phyloP scores from a whole-genome alignment of 441 rosid species.

The Pelargonium fulgidum region DNA sequence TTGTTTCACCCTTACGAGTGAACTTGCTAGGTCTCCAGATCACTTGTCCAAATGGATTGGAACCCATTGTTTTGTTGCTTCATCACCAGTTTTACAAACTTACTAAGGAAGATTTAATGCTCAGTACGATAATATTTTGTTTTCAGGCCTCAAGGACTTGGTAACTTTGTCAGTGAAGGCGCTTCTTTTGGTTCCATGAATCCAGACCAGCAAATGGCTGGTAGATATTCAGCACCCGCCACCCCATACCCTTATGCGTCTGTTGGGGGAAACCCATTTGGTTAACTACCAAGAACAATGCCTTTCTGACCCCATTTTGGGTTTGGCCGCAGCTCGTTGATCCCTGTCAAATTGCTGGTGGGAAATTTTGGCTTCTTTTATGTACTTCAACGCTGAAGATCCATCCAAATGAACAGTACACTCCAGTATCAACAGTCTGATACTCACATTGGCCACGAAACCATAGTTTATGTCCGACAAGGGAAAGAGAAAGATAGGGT shows the following conservation, averaged over 20 bases:
- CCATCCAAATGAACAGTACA: slow-evolving; percentile 2
- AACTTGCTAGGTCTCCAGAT: background rate
- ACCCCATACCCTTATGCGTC: slow-evolving; percentile 38
- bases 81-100: background rate
- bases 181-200: slow-evolving; percentile 28
- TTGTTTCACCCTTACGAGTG: background rate
- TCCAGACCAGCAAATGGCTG: slow-evolving; percentile 38
- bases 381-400: slow-evolving; percentile 9
- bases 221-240: slow-evolving; percentile 38
- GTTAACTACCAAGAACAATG: slow-evolving; percentile 27
- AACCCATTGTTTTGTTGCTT: background rate
- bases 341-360: too few species aligned
- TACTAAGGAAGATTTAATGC: background rate
- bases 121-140: slow-evolving; percentile 1
- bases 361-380: too few species aligned
- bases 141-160: slow-evolving; percentile 43
- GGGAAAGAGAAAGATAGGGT: background rate
- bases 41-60: background rate
- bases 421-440: too few species aligned
- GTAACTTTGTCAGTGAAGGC: slow-evolving; percentile 32
- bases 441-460: too few species aligned
- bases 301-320: slow-evolving; percentile 8
- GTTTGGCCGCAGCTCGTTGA: slow-evolving; percentile 31
- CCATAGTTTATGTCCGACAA: too few species aligned
- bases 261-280: slow-evolving; percentile 66